Percentiles rank a stretch among this genome's conserved stretches.
phyloP scores from a whole-genome alignment of 2,329 filamentous ascomycete genomes.

The Aspergillus sergii region DNA sequence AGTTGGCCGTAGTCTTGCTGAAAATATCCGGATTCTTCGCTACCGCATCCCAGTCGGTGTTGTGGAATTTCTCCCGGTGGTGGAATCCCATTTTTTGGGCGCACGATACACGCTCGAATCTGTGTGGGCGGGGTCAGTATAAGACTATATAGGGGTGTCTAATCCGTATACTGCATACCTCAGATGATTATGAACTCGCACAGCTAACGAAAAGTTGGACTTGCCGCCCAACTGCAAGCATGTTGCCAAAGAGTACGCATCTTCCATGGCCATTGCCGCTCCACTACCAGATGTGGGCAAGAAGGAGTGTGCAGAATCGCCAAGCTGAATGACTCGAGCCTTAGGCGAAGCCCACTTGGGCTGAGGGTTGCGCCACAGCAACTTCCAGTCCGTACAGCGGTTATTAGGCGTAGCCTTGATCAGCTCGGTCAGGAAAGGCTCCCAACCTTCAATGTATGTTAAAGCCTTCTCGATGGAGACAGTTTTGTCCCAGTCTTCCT shows the following conservation, averaged over 20 bases:
- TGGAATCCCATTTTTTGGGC: constrained; percentile 52
- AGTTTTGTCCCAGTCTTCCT: neutral
- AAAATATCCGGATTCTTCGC: constrained; percentile 9
- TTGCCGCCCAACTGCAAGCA: constrained; percentile 43
- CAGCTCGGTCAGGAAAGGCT: neutral
- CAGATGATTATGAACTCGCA: constrained; percentile 20
- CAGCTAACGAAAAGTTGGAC: constrained; percentile 33
- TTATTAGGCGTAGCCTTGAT: neutral
- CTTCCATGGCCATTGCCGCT: constrained; percentile 11
- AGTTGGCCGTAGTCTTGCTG: constrained; percentile 7
- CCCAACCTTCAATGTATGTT: neutral
- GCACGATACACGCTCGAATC: constrained; percentile 47
- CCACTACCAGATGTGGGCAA: constrained; percentile 1
- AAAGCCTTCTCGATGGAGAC: neutral
- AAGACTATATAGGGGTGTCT: too few species aligned
- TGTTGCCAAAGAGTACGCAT: constrained; percentile 8
- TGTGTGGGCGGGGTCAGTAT: neutral
- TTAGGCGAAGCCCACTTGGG: neutral
- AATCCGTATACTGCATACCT: constrained; percentile 31
- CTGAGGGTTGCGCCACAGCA: neutral
- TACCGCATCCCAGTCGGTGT: constrained; percentile 15
- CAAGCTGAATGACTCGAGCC: constrained; percentile 7
- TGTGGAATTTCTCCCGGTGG: constrained; percentile 34
- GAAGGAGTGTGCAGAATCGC: constrained; percentile 9
- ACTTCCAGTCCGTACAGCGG: neutral